phyloP scores from a whole-genome alignment of 139 green algal species.

The Tetradesmus obliquus region DNA sequence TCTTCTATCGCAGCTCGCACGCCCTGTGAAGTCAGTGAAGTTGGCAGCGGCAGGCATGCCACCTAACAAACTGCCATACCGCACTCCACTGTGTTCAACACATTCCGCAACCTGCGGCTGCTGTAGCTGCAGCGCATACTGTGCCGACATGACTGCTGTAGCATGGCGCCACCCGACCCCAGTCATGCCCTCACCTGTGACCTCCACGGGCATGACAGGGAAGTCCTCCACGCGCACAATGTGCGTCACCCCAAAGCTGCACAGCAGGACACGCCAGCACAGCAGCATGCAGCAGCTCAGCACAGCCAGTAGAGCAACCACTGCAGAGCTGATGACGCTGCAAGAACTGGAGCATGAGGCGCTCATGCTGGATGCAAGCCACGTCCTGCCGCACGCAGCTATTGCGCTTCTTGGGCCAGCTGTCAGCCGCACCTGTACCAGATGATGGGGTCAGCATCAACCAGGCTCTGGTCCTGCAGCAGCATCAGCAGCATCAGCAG shows the following conservation, averaged over 20 bases:
- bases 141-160: too few species aligned
- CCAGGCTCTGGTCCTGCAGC: neutral
- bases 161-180: too few species aligned
- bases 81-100: too few species aligned
- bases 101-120: too few species aligned
- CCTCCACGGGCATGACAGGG: constrained; percentile 61
- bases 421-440: neutral
- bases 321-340: neutral
- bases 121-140: too few species aligned
- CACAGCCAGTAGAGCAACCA: neutral
- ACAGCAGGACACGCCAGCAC: constrained; percentile 35
- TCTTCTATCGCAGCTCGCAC: too few species aligned
- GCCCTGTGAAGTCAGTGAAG: too few species aligned
- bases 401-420: too few species aligned
- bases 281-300: neutral
- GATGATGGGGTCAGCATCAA: constrained; percentile 10
- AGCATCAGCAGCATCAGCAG: neutral
- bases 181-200: neutral
- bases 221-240: constrained; percentile 61
- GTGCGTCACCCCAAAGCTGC: constrained; percentile 62
- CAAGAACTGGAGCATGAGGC: neutral
- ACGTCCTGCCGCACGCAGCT: too few species aligned
- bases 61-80: too few species aligned
- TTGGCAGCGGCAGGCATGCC: too few species aligned
- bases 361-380: too few species aligned